These are phyloP conservation scores for Arthrobotrys entomopaga DNA, from an alignment of 2,329 filamentous ascomycete genomes.

Conservation along the genomic window DNA sequence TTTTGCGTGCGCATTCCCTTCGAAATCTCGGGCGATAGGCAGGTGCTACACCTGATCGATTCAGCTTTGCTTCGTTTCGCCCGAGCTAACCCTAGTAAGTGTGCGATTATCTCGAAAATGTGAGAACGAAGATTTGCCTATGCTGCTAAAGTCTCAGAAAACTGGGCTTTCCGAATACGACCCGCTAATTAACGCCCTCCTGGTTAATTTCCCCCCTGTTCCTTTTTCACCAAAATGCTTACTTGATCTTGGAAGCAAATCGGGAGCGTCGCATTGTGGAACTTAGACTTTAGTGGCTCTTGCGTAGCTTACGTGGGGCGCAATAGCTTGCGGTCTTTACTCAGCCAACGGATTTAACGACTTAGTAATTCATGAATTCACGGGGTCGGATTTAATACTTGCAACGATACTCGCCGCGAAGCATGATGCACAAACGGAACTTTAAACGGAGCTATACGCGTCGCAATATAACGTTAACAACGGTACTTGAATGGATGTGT, in stretches of 20 bases:
- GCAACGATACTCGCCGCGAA: too few species aligned
- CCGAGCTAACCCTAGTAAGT: background rate
- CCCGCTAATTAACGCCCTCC: too few species aligned
- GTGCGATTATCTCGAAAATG: background rate
- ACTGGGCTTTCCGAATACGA: too few species aligned
- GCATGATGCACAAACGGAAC: background rate
- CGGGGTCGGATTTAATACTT: background rate
- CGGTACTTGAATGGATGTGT: too few species aligned
- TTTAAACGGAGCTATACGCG: background rate
- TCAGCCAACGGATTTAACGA: background rate
- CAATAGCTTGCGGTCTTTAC: background rate
- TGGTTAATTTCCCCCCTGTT: too few species aligned
- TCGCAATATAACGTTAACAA: too few species aligned
- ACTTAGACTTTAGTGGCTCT: too few species aligned
- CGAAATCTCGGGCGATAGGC: background rate
- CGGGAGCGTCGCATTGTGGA: too few species aligned
- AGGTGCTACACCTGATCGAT: background rate
- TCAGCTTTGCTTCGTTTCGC: conserved; percentile 3
- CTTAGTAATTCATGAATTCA: background rate
- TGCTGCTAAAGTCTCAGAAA: too few species aligned
- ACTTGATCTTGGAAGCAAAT: too few species aligned
- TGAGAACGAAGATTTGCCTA: background rate
- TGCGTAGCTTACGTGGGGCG: too few species aligned
- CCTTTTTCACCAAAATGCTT: background rate
- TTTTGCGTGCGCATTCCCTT: background rate